Base-by-base conservation (phyloP, 495 filamentous ascomycete species). In the Paragyromitra xinjiangensis region DNA sequence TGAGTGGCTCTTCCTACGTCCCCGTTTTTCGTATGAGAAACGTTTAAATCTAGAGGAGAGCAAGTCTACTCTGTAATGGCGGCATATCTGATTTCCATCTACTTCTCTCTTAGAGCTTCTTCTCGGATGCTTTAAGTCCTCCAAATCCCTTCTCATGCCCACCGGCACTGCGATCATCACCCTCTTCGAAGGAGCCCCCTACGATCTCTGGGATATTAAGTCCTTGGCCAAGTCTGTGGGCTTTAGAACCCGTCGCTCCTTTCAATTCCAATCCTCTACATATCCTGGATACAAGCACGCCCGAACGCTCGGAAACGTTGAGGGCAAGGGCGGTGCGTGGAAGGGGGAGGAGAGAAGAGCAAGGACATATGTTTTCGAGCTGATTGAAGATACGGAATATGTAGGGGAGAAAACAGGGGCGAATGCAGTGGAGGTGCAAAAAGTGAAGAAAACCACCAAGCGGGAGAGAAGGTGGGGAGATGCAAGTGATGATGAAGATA, bases 281-380 rank as follows among this genome's bases (percentile, higher is more conserved):
- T 99, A 97, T 84, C 90, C 91, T 53, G 94, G 91, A 0, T 99
- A 99, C 82, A 89, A 86, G 73, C 95, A 99, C 87, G 93, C 92
- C 2, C 84, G 95, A 67, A 99, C 95, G 9, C 80, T 97, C 37
- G 95, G 95, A 87, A 88, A 85, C 86, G 84, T 78, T 84, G 85
- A 53, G 81, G 83, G 84, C 71, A 84, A 81, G 24, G 84, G 84
- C 16, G 87, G 85, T 26, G 88, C 87, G 11, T 96, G 94, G 94
- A 91, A 89, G 78, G 94, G 93, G 3, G 93, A 94, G 81, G 89
- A 93, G 71, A 86, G 94, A 77, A 82, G 87, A 16, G 90, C 92
- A 26, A 87, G 93, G 82, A 94, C 90, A 82, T 97, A 90, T 84
- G 87, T 95, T 9, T 95, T 97, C 84, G 89, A 89, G 77, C 80